Percentiles rank a stretch among this genome's conserved stretches.
These are phyloP conservation scores for Microsporum ferrugineum DNA, from an alignment of 2,329 filamentous ascomycete genomes.

Conservation along the genomic window DNA sequence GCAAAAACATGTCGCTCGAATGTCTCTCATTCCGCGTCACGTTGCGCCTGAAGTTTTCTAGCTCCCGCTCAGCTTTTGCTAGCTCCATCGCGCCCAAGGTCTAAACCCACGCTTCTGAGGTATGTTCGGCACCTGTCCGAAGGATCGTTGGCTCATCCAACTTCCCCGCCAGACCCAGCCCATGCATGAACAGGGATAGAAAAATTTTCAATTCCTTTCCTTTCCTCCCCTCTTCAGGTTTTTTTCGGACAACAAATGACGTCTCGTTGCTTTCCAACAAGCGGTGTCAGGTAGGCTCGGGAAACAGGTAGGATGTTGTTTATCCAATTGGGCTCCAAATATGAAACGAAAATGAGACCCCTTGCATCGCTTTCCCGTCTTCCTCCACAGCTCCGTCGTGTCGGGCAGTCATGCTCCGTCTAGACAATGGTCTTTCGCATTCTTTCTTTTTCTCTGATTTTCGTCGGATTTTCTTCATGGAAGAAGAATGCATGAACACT, in stretches of 20 bases:
- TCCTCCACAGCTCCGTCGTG: not conserved
- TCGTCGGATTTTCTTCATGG: not conserved
- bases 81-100: not conserved
- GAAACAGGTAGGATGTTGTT: not conserved
- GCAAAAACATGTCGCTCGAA: not conserved
- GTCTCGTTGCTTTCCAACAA: not conserved
- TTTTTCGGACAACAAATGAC: not conserved
- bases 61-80: conserved; percentile 2
- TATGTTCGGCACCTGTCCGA: conserved; percentile 1
- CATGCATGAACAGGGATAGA: conserved; percentile 2
- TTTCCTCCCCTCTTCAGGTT: not conserved
- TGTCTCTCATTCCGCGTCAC: conserved; percentile 1
- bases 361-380: not conserved
- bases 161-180: not conserved
- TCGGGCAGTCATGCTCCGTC: conserved; percentile 1
- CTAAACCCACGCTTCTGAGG: not conserved
- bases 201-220: not conserved
- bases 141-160: not conserved
- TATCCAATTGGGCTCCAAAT: not conserved
- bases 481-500: not conserved
- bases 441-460: not conserved
- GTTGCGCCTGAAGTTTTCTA: not conserved
- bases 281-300: not conserved
- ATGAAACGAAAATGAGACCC: not conserved
- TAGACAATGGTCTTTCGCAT: not conserved